Base-by-base conservation (phyloP, 176 grass and related monocot genomes). In the Urochloa ruziziensis region DNA sequence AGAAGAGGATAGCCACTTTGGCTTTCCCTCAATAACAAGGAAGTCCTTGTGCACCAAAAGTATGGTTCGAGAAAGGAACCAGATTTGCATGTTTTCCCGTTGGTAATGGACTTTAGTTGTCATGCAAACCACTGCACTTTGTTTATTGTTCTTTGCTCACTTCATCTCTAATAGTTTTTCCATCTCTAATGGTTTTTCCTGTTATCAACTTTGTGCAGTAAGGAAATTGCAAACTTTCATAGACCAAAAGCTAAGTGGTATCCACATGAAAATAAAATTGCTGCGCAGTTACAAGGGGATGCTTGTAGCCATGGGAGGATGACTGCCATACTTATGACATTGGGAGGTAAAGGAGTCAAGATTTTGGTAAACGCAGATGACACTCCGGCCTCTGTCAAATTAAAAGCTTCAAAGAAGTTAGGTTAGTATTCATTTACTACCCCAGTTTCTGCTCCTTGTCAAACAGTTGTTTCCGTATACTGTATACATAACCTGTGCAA, bases 191-290 rank as follows among this genome's bases (percentile, higher is more conserved):
- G 77, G 12, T 47, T 70, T 62, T 30, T 62, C 63, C 19, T 12
- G 17, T 27, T 73, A 73, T 67, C 18, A 39, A 75, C 60, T 62
- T 64, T 83, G 18, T 82, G 80, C 93, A 98, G 96, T 40, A 95
- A 95, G 88, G 96, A 98, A 80, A 94, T 95, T 35, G 80, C 91
- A 64, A 92, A 95, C 74, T 95, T 98, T 82, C 96, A 95, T 86
- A 90, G 93, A 60, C 96, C 96, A 82, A 98, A 79, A 93, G 89
- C 89, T 75, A 90, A 94, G 73, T 98, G 96, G 96, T 95, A 90
- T 78, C 96, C 96, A 56, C 91, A 88, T 87, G 81, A 90, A 80
- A 98, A 98, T 86, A 89, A 95, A 92, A 70, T 88, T 88, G 93
- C 89, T 70, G 87, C 87, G 43, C 48, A 88, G 28, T 77, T 90